Evolutionary conservation across 768 basidiomycete genomes (phyloP).

Genomic region (Suillus paluster): DNA sequence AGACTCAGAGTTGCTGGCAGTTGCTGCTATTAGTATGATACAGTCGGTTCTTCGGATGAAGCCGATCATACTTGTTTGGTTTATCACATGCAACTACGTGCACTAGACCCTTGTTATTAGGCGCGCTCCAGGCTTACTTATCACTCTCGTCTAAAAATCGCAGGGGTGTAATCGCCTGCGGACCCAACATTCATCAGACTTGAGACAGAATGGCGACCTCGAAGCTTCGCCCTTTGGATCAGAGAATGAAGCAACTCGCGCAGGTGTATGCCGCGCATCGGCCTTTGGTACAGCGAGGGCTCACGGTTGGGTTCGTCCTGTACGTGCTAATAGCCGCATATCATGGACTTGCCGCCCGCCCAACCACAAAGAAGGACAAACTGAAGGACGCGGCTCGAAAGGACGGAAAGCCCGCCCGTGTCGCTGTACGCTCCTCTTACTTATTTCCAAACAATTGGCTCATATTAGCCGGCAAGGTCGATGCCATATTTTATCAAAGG

Average conservation of each 20-base stretch:
- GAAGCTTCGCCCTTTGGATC: constrained; percentile 33
- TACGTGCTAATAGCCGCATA: constrained; percentile 74
- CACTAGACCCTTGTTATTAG: neutral
- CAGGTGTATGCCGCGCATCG: constrained; percentile 66
- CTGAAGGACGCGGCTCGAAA: constrained; percentile 30
- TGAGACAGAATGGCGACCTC: constrained; percentile 34
- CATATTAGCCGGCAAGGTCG: constrained; percentile 58
- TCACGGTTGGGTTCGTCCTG: constrained; percentile 71
- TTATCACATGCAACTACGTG: neutral
- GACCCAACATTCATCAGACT: neutral
- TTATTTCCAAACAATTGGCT: neutral
- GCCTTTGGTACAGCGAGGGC: constrained; percentile 69
- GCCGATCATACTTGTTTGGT: too few species aligned
- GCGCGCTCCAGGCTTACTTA: neutral
- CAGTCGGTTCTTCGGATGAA: neutral
- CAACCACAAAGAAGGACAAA: constrained; percentile 27
- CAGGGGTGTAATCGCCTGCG: neutral
- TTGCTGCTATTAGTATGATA: too few species aligned
- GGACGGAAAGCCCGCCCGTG: constrained; percentile 55
- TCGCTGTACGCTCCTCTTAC: constrained; percentile 58
- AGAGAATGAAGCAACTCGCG: constrained; percentile 47
- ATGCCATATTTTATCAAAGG: constrained; percentile 87
- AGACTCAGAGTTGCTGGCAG: neutral
- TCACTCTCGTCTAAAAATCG: neutral
- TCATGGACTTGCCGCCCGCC: constrained; percentile 53